These are phyloP conservation scores for Zizania palustris DNA, from an alignment of 202 grass and related monocot species.

Conservation along the genomic window DNA sequence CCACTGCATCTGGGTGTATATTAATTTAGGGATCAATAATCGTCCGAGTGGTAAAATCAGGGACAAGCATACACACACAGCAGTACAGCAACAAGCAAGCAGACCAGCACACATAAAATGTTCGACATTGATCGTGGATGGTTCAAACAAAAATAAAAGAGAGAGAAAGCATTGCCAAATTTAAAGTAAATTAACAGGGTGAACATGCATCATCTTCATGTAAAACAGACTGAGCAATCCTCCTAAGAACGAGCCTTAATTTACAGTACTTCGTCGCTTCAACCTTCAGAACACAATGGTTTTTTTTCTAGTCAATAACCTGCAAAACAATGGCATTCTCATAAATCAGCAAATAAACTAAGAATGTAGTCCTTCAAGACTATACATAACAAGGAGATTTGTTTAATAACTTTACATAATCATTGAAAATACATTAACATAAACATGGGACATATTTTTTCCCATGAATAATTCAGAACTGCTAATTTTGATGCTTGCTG, in stretches of 20 bases:
- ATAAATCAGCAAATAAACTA: background rate
- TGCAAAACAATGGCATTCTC: conserved; percentile 19
- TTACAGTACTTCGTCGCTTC: conserved; percentile 24
- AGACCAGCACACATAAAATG: conserved; percentile 26
- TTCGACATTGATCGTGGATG: background rate
- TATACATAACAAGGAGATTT: background rate
- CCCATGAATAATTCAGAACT: background rate
- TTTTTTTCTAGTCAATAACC: conserved; percentile 32
- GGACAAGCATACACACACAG: conserved; percentile 20
- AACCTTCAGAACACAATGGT: conserved; percentile 21
- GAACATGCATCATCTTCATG: conserved; percentile 34
- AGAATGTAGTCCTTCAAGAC: background rate
- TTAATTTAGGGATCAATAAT: background rate
- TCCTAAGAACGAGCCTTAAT: conserved; percentile 23
- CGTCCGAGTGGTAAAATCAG: conserved; percentile 21
- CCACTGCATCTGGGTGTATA: background rate
- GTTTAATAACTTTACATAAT: background rate
- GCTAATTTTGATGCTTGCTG: background rate
- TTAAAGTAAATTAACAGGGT: conserved; percentile 5
- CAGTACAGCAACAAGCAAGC: background rate
- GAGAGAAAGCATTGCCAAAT: conserved; percentile 10
- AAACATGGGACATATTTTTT: background rate
- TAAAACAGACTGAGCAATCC: conserved; percentile 27
- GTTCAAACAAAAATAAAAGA: background rate
- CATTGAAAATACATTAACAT: conserved; percentile 6